Evolutionary conservation across 331 rosid species (phyloP), one percentile per base, ranked within the genome.

Genomic region (Quercus tomentella): DNA sequence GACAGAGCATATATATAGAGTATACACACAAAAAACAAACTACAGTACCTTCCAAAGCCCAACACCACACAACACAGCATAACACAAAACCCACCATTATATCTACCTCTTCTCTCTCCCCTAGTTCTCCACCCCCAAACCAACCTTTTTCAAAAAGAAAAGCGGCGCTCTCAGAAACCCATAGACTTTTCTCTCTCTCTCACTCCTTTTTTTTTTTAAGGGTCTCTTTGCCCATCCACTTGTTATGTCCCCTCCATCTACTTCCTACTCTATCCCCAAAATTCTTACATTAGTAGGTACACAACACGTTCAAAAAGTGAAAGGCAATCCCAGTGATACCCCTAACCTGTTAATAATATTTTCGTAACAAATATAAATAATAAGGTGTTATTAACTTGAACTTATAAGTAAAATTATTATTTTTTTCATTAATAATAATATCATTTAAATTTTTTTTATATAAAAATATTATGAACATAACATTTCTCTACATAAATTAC

Each of bases 161-260:
- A 72, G 75, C 77, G 82, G 82, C 82, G 82, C 77, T 58, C 62
- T 60, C 76, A 78, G 68, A 66, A 61, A 9, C 79, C 23, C 4
- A 60, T 60, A 7, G 66, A 60, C 31, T 26, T 10, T 57, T 21
- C 54, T 7, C 16, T 41, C 16, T 41, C 54, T 22, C 65, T 66
- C 66, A 26, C 41, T 20, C 31, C 0, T 35, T 3, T 12, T 49
- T 41, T 41, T 41, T 41, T 41, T 9, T 2, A 9, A 41, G 4
- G 55, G 55, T 49, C 18, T 49, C 55, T 49, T 49, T 49, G 55
- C 55, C 55, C 55, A 49, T 49, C 55, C 55, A 49, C 55, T 14
- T 49, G 55, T 15, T 49, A 10, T 49, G 55, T 49, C 55, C 55
- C 55, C 55, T 49, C 55, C 55, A 49, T 49, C 4, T 49, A 60